A percentile compares a stretch with the other conserved stretches of the same genome.
Evolutionary conservation across 176 grass and related monocot genomes (phyloP).

Genomic region (Aegilops speltoides): DNA sequence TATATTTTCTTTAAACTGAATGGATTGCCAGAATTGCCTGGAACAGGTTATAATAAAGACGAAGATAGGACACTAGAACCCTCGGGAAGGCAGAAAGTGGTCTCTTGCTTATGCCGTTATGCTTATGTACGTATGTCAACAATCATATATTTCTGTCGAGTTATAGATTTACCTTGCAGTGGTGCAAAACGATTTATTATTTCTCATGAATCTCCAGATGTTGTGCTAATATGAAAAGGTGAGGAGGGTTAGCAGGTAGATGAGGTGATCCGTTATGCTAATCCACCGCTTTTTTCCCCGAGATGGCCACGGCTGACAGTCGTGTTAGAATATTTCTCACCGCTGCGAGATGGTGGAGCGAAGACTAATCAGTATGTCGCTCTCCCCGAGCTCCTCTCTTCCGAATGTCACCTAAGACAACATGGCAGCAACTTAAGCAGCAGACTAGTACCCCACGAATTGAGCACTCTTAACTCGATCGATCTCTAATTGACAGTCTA

Average conservation of each 20-base stretch:
- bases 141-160: background rate
- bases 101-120: conserved; percentile 2
- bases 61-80: conserved; percentile 5
- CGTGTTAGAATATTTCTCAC: background rate
- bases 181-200: background rate
- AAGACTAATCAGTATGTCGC: background rate
- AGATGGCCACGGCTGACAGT: background rate
- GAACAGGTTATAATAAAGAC: background rate
- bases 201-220: background rate
- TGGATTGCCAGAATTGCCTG: background rate
- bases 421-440: background rate
- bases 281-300: background rate
- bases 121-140: background rate
- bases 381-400: background rate
- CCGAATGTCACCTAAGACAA: background rate
- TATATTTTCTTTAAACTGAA: background rate
- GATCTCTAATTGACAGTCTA: background rate
- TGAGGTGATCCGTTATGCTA: background rate
- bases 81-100: background rate
- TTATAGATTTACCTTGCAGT: background rate
- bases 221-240: conserved; percentile 12
- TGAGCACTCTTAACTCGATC: background rate
- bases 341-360: background rate
- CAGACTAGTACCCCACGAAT: background rate
- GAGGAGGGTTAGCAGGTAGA: background rate